Evolutionary conservation across 129 eudicot genomes (phyloP).

Genomic region (Escallonia herrerae): DNA sequence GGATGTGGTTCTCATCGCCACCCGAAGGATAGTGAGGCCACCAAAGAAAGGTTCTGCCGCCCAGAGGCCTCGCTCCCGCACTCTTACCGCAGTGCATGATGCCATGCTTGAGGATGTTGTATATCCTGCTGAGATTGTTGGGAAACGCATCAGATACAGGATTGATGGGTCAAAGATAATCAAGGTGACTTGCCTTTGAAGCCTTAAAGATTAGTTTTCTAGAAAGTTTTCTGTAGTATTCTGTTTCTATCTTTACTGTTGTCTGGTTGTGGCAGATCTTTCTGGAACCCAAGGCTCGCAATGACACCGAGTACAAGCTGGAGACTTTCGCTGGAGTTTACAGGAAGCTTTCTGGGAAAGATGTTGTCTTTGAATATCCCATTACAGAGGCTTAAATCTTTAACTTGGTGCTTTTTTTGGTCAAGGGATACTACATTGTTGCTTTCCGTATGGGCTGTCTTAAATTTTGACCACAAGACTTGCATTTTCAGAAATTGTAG

Average conservation of each 20-base stretch:
- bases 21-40: slow-evolving; percentile 62
- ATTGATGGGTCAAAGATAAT: slow-evolving; percentile 65
- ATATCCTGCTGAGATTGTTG: slow-evolving; percentile 73
- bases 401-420: not conserved
- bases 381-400: slow-evolving; percentile 29
- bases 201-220: not conserved
- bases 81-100: slow-evolving; percentile 71
- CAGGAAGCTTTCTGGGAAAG: slow-evolving; percentile 77
- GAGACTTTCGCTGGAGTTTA: slow-evolving; percentile 69
- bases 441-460: too few relatives aligned
- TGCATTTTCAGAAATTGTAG: too few relatives aligned
- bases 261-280: slow-evolving; percentile 29
- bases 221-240: too few relatives aligned
- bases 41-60: slow-evolving; percentile 83
- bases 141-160: slow-evolving; percentile 63
- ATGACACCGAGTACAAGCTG: slow-evolving; percentile 73
- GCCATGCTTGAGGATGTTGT: slow-evolving; percentile 69
- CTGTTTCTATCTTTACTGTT: not conserved
- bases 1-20: slow-evolving; percentile 75
- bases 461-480: too few relatives aligned
- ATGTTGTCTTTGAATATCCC: slow-evolving; percentile 68
- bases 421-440: too few relatives aligned
- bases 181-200: slow-evolving; percentile 30
- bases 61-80: slow-evolving; percentile 58
- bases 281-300: slow-evolving; percentile 70